Evolutionary conservation across 192 early-diverging fungal genomes (phyloP), one percentile per base, ranked within the genome.

Genomic region (Podila verticillata): DNA sequence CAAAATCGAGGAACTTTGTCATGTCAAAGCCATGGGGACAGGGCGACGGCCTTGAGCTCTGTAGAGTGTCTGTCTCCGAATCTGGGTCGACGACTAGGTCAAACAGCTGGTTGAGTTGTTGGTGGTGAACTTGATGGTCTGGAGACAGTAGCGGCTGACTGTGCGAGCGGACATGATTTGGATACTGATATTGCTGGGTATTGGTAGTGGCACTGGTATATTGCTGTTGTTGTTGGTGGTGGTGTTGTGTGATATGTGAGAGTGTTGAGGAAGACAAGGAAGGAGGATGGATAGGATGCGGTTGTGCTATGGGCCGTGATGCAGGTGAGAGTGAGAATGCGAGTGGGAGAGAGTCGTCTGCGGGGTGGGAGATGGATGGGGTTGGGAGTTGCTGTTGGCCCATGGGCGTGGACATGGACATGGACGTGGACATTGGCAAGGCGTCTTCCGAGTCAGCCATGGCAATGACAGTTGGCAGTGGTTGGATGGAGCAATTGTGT

Each of bases 1-100:
- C 30, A 57, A 79, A 79, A 36, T 79, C 75, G 10, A 79, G 36
- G 66, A 71, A 72, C 31, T 39, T 59, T 24, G 47, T 24, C 75
- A 79, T 79, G 47, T 79, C 69, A 44, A 79, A 67, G 44, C 6
- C 32, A 12, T 72, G 59, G 31, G 67, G 19, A 28, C n/a, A n/a
- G n/a, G 36, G 47, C 3, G 17, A 13, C 7, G 9, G 19, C 24
- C 57, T 32, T 17, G 32, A 35, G 0, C 28, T 24, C 3, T 44
- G 26, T 0, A 34, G 39, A 35, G 66, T 58, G 22, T 68, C 57
- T 7, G 66, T 10, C 34, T 34, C n/a, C 24, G 51, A 68, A 12
- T 58, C 36, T 20, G 24, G 19, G 22, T 69, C 67, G 17, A 57
- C 24, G n/a, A 69, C 36, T 3, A 61, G 58, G 67, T 61, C 44